These are phyloP conservation scores for Apodospora peruviana DNA, from an alignment of 495 filamentous ascomycete genomes.

Conservation along the genomic window DNA sequence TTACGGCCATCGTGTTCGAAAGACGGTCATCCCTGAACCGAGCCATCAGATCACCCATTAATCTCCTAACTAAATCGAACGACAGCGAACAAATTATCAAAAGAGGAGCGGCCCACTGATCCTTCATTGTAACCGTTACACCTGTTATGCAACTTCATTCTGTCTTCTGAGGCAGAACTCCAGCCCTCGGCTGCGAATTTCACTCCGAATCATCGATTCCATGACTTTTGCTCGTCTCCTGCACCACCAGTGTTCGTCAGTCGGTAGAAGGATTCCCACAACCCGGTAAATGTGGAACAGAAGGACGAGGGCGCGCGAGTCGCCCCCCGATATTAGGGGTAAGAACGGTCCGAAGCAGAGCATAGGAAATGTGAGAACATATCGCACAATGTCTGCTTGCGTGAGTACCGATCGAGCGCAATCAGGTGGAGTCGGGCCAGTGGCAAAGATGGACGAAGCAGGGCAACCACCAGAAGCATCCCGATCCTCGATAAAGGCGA, in stretches of 20 bases:
- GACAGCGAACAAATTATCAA: no score
- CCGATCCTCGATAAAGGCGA: constrained; percentile 8
- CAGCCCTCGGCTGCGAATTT: constrained; percentile 14
- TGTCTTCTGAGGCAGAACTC: constrained; percentile 8
- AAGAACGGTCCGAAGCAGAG: constrained; percentile 20
- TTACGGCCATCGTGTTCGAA: no score
- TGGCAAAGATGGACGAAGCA: neutral
- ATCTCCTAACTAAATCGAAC: no score
- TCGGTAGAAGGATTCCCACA: constrained; percentile 9
- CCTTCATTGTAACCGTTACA: no score
- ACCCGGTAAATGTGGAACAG: constrained; percentile 20
- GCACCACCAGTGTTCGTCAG: constrained; percentile 20
- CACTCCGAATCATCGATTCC: constrained; percentile 9
- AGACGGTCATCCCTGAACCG: no score
- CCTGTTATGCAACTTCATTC: neutral
- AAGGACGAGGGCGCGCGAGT: constrained; percentile 19
- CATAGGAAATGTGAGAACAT: constrained; percentile 23
- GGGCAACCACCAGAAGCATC: neutral
- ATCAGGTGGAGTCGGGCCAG: no score
- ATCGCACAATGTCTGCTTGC: constrained; percentile 12
- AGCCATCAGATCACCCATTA: no score
- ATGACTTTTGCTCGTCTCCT: constrained; percentile 10
- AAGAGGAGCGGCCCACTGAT: no score
- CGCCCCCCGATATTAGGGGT: constrained; percentile 16
- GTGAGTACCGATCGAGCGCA: neutral